These are phyloP conservation scores for Oenanthe sinensis DNA, from an alignment of 129 eudicot genomes.

Conservation along the genomic window DNA sequence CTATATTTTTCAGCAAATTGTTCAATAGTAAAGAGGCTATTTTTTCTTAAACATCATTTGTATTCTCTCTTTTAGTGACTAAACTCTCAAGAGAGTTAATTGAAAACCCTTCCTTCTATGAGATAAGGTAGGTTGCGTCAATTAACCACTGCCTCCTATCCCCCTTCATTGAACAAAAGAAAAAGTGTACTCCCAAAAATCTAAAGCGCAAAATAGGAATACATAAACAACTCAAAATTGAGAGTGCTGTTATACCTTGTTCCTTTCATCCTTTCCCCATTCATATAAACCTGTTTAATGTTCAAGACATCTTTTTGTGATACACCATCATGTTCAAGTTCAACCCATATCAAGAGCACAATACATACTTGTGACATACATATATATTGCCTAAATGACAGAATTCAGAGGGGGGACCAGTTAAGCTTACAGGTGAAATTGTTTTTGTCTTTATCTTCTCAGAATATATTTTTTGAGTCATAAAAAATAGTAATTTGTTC, in stretches of 20 bases:
- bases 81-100: neutral
- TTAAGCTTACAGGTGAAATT: neutral
- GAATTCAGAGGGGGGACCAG: neutral
- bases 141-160: neutral
- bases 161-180: neutral
- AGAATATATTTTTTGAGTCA: neutral
- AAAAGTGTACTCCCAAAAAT: neutral
- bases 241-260: neutral
- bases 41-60: neutral
- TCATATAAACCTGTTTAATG: neutral
- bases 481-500: neutral
- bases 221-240: neutral
- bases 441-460: neutral
- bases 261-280: neutral
- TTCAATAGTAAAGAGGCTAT: neutral
- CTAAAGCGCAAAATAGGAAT: neutral
- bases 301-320: neutral
- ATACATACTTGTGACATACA: neutral
- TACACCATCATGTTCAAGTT: neutral
- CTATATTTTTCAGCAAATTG: neutral
- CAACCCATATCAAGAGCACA: neutral
- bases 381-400: neutral
- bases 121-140: neutral
- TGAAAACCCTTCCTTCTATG: neutral
- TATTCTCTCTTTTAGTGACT: neutral